Conservation (phyloP, 169 alveolate genomes). For the Theileria annulata region DNA sequence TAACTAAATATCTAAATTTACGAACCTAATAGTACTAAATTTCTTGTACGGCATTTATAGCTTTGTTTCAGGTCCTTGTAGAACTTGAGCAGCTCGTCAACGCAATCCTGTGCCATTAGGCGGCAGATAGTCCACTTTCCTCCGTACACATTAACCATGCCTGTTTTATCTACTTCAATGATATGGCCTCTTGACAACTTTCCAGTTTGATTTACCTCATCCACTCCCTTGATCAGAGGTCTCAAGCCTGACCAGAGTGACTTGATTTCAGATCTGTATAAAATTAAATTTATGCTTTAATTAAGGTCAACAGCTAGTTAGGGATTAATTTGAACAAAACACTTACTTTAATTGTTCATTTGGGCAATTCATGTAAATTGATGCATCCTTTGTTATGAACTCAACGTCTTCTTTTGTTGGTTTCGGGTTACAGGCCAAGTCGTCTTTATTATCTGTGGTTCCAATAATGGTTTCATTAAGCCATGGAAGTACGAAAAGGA, state of each 20-base stretch:
- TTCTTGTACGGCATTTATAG: conserved; percentile 72
- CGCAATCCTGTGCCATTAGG: conserved; percentile 89
- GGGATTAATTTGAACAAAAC: conserved; percentile 74
- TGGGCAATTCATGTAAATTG: conserved; percentile 68
- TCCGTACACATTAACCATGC: conserved; percentile 89
- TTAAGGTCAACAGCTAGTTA: conserved; percentile 64
- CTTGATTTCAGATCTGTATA: conserved; percentile 57
- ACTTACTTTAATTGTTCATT: conserved; percentile 68
- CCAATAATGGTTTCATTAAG: conserved; percentile 82
- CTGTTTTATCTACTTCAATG: conserved; percentile 81
- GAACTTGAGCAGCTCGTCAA: conserved; percentile 64
- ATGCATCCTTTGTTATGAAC: conserved; percentile 79
- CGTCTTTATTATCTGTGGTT: conserved; percentile 87
- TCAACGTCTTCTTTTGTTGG: conserved; percentile 80
- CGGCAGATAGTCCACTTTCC: conserved; percentile 95
- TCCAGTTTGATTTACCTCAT: conserved; percentile 71
- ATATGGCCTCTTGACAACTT: conserved; percentile 88
- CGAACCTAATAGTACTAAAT: conserved; percentile 54
- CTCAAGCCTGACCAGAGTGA: conserved; percentile 51
- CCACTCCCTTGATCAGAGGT: conserved; percentile 46
- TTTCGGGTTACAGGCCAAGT: conserved; percentile 67
- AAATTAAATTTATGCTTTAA: conserved; percentile 56
- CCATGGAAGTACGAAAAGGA: conserved; percentile 89
- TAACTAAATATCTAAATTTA: neutral
- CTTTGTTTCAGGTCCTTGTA: conserved; percentile 54